Evolutionary conservation across 2,329 filamentous ascomycete genomes (phyloP), one percentile per base, ranked within the genome.

Genomic region (Penicillium expansum): DNA sequence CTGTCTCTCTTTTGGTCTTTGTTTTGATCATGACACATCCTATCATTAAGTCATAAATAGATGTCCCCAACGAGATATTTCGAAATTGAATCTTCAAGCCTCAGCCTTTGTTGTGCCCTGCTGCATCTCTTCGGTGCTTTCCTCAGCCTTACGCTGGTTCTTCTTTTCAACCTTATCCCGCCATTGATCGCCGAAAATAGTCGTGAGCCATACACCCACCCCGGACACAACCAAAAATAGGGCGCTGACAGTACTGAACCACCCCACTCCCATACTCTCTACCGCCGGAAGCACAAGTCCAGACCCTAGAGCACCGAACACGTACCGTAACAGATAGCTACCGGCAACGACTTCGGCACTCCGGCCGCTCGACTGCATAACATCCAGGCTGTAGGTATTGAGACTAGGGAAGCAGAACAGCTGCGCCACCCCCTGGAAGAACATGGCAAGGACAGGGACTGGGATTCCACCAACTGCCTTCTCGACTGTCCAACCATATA

Each of bases 311-410:
- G 88, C 89, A 0, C 86, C 90, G 63, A 92, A 89, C 6, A 91
- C 69, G 71, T 93, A 94, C 6, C 90, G 80, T 49, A 90, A 79
- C 66, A 91, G 85, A 71, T 92, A 94, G 71, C 93, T 94, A 0
- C 89, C 88, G 0, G 89, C 89, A 42, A 91, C 84, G 4, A 93
- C 88, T 67, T 94, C 90, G 4, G 87, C 84, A 42, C 85, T 85
- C 30, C 83, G 78, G 1, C 80, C 80, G 22, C 68, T 70, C 2
- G 71, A 68, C 62, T 88, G 88, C 86, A 92, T 91, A 13, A 93
- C 89, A 70, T 94, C 90, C 39, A 94, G 74, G 69, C 89, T 92
- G 74, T 94, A 92, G 0, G 89, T 90, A 70, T 92, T 92, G 59
- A 92, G 71, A 47, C 83, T 85, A 0, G 88, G 88, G 67, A 91